Percentiles rank a stretch among this genome's conserved stretches.
Evolutionary conservation across 352 stramenopile genomes (phyloP).

Genomic region (Phytophthora pistaciae): DNA sequence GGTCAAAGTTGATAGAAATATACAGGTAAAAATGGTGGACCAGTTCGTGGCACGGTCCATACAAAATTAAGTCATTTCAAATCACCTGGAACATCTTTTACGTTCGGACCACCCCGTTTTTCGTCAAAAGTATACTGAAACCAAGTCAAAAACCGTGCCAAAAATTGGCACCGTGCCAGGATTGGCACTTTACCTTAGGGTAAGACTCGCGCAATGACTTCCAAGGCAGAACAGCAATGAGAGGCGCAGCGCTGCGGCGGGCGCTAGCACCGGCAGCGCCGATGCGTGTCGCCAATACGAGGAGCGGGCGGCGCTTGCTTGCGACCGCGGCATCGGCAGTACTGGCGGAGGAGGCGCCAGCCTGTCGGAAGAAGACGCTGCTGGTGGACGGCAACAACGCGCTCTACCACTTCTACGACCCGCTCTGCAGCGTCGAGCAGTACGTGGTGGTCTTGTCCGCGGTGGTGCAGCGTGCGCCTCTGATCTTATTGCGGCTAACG

Average conservation of each 20-base stretch:
- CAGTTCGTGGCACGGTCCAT: too few relatives aligned
- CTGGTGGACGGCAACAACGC: conserved; percentile 76
- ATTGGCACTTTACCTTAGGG: too few relatives aligned
- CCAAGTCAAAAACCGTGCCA: too few relatives aligned
- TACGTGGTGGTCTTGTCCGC: conserved; percentile 20
- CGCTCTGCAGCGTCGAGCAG: conserved; percentile 42
- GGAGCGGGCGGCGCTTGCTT: conserved; percentile 14
- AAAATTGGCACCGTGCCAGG: too few relatives aligned
- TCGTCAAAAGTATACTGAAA: too few relatives aligned
- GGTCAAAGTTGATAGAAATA: too few relatives aligned
- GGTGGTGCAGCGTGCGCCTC: not conserved
- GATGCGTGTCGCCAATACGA: not conserved
- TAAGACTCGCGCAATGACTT: not conserved
- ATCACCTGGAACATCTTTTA: too few relatives aligned
- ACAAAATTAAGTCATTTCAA: too few relatives aligned
- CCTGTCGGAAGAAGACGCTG: conserved; percentile 48
- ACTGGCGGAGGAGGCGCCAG: not conserved
- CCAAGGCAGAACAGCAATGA: conserved; percentile 10
- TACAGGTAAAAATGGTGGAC: too few relatives aligned
- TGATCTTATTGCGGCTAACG: not conserved
- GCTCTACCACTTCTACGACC: conserved; percentile 70
- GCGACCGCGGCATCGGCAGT: conserved; percentile 7
- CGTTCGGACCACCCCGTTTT: too few relatives aligned
- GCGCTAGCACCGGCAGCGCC: not conserved
- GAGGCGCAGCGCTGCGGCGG: conserved; percentile 5